Conservation (phyloP, 495 filamentous ascomycete genomes). For the Neurospora pannonica region DNA sequence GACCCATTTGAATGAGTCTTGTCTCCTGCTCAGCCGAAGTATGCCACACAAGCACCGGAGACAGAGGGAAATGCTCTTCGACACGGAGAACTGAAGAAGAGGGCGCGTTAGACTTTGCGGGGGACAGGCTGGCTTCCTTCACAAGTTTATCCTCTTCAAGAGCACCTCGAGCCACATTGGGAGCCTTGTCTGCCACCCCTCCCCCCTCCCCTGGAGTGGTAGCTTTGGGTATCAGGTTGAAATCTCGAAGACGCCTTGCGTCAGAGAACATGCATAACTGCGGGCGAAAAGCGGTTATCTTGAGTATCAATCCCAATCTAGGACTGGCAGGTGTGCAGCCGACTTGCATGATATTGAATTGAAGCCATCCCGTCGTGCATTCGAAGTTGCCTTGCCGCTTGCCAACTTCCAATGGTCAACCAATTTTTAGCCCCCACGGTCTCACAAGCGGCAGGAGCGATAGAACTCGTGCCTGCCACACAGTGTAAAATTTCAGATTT, state of each 20-base stretch:
- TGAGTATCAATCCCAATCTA: background rate
- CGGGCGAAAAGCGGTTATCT: background rate
- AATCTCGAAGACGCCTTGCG: background rate
- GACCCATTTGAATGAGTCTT: background rate
- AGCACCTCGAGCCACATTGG: background rate
- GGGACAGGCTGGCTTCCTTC: background rate
- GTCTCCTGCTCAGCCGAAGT: background rate
- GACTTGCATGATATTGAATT: background rate
- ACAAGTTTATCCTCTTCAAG: background rate
- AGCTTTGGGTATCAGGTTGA: background rate
- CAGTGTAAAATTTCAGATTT: background rate
- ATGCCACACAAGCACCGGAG: background rate
- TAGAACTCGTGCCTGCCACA: background rate
- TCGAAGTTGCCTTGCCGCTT: background rate
- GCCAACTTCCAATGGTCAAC: background rate
- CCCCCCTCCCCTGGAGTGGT: background rate
- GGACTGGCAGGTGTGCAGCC: background rate
- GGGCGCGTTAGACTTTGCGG: background rate
- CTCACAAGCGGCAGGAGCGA: background rate
- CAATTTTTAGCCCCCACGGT: background rate
- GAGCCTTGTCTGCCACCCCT: background rate
- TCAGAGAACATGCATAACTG: background rate
- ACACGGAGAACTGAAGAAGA: background rate
- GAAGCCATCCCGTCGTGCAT: background rate
- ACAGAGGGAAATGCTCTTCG: background rate